phyloP scores from a whole-genome alignment of 768 basidiomycete genomes.

The Pisolithus orientalis region DNA sequence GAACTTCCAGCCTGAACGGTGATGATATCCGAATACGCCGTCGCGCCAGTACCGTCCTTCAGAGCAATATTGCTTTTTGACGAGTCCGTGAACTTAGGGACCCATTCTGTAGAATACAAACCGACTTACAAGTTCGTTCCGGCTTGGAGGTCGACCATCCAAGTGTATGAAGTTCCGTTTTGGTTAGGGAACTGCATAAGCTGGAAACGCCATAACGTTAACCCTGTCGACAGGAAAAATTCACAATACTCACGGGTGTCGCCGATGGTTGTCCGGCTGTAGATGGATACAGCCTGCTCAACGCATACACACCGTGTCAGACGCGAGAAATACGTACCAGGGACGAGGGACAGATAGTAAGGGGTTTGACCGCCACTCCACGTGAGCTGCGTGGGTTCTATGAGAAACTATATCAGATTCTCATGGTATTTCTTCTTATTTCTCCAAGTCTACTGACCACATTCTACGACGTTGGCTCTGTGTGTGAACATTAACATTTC shows the following conservation, averaged over 20 bases:
- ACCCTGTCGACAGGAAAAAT: not conserved
- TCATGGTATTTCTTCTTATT: not conserved
- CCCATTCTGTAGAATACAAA: not conserved
- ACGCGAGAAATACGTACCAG: constrained; percentile 37
- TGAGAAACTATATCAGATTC: not conserved
- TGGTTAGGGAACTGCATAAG: constrained; percentile 47
- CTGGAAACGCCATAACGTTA: constrained; percentile 28
- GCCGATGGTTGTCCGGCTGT: constrained; percentile 50
- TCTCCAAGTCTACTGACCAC: constrained; percentile 36
- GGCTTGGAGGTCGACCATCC: constrained; percentile 44
- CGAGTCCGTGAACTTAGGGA: not conserved
- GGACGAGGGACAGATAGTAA: constrained; percentile 55
- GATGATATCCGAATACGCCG: constrained; percentile 47
- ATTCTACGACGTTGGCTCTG: constrained; percentile 39
- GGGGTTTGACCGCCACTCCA: constrained; percentile 51
- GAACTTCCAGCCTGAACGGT: constrained; percentile 35
- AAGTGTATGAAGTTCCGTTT: constrained; percentile 40
- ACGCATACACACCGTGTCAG: not conserved
- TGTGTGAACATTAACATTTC: too few species aligned
- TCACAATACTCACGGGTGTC: constrained; percentile 37
- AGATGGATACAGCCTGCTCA: not conserved
- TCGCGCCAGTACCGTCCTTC: constrained; percentile 53
- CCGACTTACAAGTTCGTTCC: constrained; percentile 43
- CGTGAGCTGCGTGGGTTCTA: constrained; percentile 54
- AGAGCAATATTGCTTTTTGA: constrained; percentile 42